These are phyloP conservation scores for Cladorrhinum sp. DNA, from an alignment of 2,329 filamentous ascomycete genomes.

Conservation along the genomic window DNA sequence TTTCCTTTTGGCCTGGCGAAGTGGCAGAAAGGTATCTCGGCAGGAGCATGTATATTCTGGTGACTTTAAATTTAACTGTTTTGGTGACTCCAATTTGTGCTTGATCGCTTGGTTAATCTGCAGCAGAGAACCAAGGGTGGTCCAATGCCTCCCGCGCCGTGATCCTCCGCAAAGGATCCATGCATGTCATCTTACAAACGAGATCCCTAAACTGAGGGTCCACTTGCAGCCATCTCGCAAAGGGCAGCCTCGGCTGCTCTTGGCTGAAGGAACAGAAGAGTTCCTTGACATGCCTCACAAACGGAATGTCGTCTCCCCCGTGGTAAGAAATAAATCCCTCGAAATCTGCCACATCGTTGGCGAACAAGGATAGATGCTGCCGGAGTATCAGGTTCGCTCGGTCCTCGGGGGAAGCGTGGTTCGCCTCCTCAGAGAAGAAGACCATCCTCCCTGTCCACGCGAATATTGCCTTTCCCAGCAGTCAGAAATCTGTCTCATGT, in stretches of 20 bases:
- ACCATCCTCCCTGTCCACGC: conserved; percentile 21
- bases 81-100: too few relatives aligned
- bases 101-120: too few relatives aligned
- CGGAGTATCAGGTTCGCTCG: conserved; percentile 20
- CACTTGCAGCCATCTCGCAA: conserved; percentile 13
- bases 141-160: conserved; percentile 16
- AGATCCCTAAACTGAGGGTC: conserved; percentile 19
- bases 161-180: conserved; percentile 21
- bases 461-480: conserved; percentile 18
- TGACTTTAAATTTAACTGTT: too few relatives aligned
- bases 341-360: conserved; percentile 18
- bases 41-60: too few relatives aligned
- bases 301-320: conserved; percentile 15
- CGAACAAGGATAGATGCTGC: conserved; percentile 22
- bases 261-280: conserved; percentile 14
- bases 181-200: conserved; percentile 19
- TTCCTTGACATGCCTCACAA: conserved; percentile 14
- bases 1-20: too few relatives aligned
- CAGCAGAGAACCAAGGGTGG: conserved; percentile 14
- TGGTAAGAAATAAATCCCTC: conserved; percentile 19
- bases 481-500: conserved; percentile 10
- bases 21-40: too few relatives aligned
- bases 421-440: conserved; percentile 19
- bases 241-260: conserved; percentile 15
- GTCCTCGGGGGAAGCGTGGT: conserved; percentile 18